Percentiles rank a stretch among this genome's conserved stretches.
Evolutionary conservation across 257 asterid genomes (phyloP).

Genomic region (Scutellaria barbata): DNA sequence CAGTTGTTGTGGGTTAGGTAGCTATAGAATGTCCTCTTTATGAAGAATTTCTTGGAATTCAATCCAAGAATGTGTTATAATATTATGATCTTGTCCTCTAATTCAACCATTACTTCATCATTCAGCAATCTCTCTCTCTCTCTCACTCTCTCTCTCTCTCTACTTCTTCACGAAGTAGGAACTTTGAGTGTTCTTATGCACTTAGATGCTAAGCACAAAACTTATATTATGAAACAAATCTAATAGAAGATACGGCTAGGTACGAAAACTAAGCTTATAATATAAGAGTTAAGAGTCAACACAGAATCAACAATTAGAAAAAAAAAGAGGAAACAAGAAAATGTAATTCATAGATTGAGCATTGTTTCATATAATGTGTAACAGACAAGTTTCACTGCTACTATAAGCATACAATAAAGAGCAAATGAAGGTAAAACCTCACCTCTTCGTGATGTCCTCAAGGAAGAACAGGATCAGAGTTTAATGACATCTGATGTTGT

Average conservation of each 20-base stretch:
- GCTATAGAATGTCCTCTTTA: slow-evolving; percentile 26
- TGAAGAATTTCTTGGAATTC: slow-evolving; percentile 27
- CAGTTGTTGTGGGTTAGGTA: slow-evolving; percentile 16
- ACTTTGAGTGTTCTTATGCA: too few relatives aligned
- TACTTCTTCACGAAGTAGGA: too few relatives aligned
- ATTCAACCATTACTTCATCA: slow-evolving; percentile 3
- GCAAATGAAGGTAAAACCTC: neutral
- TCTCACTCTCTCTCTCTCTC: neutral
- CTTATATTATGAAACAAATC: too few relatives aligned
- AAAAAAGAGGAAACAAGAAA: too few relatives aligned
- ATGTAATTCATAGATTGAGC: too few relatives aligned
- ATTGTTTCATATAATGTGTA: too few relatives aligned
- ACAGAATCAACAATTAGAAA: neutral
- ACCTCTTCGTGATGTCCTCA: slow-evolving; percentile 1
- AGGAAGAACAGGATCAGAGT: neutral
- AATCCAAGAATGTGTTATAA: slow-evolving; percentile 7
- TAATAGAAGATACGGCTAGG: too few relatives aligned
- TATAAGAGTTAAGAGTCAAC: neutral
- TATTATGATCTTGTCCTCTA: slow-evolving; percentile 11
- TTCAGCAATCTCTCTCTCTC: neutral
- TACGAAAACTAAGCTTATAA: too few relatives aligned
- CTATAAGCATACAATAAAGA: neutral
- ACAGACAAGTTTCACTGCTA: neutral
- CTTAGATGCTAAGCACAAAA: too few relatives aligned
- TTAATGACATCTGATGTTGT: neutral